Evolutionary conservation across 139 green algal genomes (phyloP).

Genomic region (Haematococcus sp.): DNA sequence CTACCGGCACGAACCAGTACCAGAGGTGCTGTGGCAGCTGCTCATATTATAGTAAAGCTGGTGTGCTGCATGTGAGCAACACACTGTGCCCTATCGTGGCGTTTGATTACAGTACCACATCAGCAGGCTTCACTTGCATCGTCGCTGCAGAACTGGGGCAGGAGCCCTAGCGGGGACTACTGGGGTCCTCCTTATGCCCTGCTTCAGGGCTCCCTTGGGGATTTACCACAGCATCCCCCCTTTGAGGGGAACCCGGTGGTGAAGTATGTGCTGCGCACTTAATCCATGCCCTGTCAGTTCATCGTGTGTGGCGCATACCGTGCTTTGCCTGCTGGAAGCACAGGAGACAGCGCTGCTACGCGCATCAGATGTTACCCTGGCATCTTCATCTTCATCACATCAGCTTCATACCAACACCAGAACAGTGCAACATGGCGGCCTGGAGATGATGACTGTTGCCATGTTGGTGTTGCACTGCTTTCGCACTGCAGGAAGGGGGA

Average conservation of each 20-base stretch:
- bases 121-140: no score
- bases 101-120: no score
- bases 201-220: slow-evolving; percentile 34
- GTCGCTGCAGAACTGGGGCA: slow-evolving; percentile 26
- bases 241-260: slow-evolving; percentile 22
- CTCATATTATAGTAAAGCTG: not conserved
- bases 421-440: no score
- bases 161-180: slow-evolving; percentile 6
- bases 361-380: no score
- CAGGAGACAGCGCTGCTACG: no score
- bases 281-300: no score
- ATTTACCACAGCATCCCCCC: slow-evolving; percentile 26
- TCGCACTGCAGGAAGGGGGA: slow-evolving; percentile 19
- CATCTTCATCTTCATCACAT: no score
- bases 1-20: slow-evolving; percentile 41
- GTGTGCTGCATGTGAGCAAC: not conserved
- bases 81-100: no score
- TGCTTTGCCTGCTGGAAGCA: no score
- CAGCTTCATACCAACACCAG: no score
- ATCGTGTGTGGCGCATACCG: no score
- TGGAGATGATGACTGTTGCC: no score
- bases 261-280: slow-evolving; percentile 7
- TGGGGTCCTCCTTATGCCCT: slow-evolving; percentile 35
- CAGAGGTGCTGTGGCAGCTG: slow-evolving; percentile 19
- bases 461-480: not conserved